phyloP scores from a whole-genome alignment of 2,329 filamentous ascomycete species.

The Colletotrichum liaoningense region DNA sequence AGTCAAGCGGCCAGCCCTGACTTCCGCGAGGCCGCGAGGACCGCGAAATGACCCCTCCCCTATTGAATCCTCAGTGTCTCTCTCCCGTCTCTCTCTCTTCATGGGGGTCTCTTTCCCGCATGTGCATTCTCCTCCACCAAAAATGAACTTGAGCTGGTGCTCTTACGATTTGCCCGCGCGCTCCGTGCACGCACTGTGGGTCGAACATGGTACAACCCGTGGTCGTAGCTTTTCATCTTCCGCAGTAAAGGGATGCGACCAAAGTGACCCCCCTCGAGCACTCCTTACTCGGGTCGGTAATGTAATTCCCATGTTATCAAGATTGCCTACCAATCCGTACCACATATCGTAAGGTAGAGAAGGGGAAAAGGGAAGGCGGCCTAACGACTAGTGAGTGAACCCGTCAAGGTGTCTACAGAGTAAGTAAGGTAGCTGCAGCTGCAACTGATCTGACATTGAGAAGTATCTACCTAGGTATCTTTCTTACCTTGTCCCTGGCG shows the following conservation, averaged over 20 bases:
- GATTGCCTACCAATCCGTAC: conserved; percentile 3
- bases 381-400: background rate
- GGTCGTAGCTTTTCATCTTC: background rate
- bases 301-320: conserved; percentile 19
- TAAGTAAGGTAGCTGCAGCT: background rate
- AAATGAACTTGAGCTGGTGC: conserved; percentile 13
- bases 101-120: background rate
- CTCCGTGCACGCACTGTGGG: conserved; percentile 31
- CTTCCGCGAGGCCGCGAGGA: conserved; percentile 8
- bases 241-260: background rate
- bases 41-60: background rate
- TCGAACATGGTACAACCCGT: background rate
- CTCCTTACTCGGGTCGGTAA: conserved; percentile 8
- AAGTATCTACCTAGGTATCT: background rate
- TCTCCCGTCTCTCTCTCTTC: background rate
- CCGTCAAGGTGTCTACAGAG: background rate
- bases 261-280: background rate
- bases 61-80: background rate
- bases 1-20: conserved; percentile 6
- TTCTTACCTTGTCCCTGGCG: background rate
- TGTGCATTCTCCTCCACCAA: conserved; percentile 1
- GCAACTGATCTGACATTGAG: background rate
- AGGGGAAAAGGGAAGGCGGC: background rate
- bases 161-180: conserved; percentile 6
- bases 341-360: background rate